Evolutionary conservation across 345 rosid species (phyloP).

Genomic region (Gossypium herbaceum): DNA sequence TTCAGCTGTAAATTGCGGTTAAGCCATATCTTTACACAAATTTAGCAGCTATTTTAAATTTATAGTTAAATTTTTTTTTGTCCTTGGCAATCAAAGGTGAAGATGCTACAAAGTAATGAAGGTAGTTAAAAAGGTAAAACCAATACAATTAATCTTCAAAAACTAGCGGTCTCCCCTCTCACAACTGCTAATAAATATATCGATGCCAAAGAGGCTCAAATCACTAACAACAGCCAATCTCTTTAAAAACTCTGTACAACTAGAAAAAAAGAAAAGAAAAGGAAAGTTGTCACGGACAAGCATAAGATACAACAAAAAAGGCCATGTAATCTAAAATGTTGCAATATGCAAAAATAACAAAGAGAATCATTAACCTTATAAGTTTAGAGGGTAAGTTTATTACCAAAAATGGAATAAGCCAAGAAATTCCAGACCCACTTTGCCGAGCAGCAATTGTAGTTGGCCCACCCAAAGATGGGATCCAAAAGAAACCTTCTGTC

Average conservation of each 20-base stretch:
- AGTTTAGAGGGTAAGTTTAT: slow-evolving; percentile 16
- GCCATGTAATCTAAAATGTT: neutral
- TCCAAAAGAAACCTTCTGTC: slow-evolving; percentile 99
- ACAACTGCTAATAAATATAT: neutral
- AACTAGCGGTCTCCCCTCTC: neutral
- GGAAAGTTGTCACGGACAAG: neutral
- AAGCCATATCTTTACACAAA: slow-evolving; percentile 3
- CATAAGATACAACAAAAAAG: neutral
- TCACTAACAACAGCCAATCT: neutral
- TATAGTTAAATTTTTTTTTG: neutral
- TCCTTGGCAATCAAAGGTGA: neutral
- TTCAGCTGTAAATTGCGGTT: neutral
- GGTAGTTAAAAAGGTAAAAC: neutral
- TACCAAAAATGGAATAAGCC: slow-evolving; percentile 99
- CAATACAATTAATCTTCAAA: neutral
- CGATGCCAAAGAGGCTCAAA: neutral
- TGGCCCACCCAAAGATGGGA: slow-evolving; percentile 94
- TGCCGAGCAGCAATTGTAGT: slow-evolving; percentile 95
- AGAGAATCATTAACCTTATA: slow-evolving; percentile 1
- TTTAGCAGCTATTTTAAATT: neutral
- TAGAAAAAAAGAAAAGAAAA: neutral
- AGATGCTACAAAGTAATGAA: neutral
- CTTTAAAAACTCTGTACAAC: neutral
- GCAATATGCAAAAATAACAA: neutral
- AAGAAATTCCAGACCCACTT: slow-evolving; percentile 93